These are phyloP conservation scores for Phragmites australis DNA, from an alignment of 176 grass and related monocot species.

Conservation along the genomic window DNA sequence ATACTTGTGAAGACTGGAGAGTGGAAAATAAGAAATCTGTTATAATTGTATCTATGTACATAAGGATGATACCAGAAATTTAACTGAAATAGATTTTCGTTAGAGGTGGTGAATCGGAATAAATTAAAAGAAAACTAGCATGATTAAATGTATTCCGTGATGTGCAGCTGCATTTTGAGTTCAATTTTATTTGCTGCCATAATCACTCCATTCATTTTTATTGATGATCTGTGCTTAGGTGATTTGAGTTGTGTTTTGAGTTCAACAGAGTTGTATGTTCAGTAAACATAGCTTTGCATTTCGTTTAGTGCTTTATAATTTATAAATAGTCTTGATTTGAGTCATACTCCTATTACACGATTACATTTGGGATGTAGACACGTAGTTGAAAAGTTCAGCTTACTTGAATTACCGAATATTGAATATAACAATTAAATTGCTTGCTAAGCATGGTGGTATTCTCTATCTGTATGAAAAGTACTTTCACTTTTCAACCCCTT, in stretches of 20 bases:
- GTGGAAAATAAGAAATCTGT: background rate
- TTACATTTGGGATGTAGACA: background rate
- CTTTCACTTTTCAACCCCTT: background rate
- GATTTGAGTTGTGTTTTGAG: background rate
- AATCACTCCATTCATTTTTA: background rate
- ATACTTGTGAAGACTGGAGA: background rate
- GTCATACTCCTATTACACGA: background rate
- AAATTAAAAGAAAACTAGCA: background rate
- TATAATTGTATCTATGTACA: background rate
- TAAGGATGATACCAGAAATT: background rate
- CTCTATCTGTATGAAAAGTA: background rate
- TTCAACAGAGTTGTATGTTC: background rate
- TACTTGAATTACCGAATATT: conserved; percentile 1
- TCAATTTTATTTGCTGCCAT: background rate
- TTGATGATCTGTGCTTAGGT: background rate
- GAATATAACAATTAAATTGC: background rate
- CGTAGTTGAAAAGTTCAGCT: background rate
- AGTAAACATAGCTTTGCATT: background rate
- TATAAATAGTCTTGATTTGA: background rate
- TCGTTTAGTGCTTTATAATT: background rate
- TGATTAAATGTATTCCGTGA: background rate
- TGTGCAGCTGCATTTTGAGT: background rate
- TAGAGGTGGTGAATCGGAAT: background rate
- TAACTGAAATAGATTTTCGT: background rate
- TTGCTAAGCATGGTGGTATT: background rate